Conservation (phyloP, 176 grass and related monocot species). For the sorghum (Sorghum bicolor) region DNA sequence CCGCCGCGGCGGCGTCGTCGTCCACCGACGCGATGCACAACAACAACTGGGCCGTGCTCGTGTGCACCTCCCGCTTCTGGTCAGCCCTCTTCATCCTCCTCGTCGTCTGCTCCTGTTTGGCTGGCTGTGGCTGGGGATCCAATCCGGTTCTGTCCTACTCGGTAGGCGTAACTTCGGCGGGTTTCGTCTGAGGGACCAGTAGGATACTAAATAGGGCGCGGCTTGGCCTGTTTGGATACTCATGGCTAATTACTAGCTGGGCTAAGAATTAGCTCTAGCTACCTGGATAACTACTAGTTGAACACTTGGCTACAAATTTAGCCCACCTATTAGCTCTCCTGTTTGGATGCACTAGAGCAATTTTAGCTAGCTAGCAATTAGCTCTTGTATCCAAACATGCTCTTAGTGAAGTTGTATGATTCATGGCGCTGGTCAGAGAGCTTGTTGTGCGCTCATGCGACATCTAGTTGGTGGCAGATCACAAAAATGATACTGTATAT, state of each 20-base stretch:
- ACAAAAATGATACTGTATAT: not conserved
- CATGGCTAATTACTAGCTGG: too few relatives aligned
- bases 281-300: too few relatives aligned
- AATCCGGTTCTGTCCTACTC: not conserved
- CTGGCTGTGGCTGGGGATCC: not conserved
- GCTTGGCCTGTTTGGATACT: not conserved
- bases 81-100: slow-evolving; percentile 18
- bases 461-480: not conserved
- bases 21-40: slow-evolving; percentile 67
- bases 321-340: too few relatives aligned
- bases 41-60: slow-evolving; percentile 97
- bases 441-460: not conserved
- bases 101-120: not conserved
- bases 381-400: too few relatives aligned
- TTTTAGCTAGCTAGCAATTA: too few relatives aligned
- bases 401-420: not conserved
- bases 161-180: not conserved
- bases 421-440: not conserved
- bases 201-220: not conserved
- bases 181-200: not conserved
- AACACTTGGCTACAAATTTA: too few relatives aligned
- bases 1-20: not conserved
- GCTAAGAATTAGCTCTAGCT: too few relatives aligned
- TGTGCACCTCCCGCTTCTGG: slow-evolving; percentile 97
- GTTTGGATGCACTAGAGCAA: too few relatives aligned